Evolutionary conservation across 75 land plant genomes (phyloP).

Genomic region (Chamaecyparis obtusa): DNA sequence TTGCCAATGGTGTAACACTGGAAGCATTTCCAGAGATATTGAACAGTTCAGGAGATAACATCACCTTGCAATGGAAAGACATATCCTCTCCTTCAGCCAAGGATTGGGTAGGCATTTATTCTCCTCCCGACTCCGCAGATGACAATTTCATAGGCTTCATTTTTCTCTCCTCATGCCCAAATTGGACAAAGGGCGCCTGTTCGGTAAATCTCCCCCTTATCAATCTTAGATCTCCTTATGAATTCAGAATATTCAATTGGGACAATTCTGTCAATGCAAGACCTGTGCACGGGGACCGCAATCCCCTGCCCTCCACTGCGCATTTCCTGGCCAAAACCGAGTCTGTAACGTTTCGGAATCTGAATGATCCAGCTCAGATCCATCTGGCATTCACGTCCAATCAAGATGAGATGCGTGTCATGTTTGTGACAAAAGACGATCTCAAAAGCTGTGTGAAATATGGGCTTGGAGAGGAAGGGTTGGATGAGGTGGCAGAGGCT

Average conservation of each 20-base stretch:
- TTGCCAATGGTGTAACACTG: not conserved
- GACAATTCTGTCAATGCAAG: constrained; percentile 17
- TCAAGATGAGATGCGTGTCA: constrained; percentile 72
- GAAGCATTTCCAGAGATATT: constrained; percentile 33
- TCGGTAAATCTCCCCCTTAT: constrained; percentile 46
- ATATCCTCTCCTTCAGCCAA: constrained; percentile 38
- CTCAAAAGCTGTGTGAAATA: constrained; percentile 48
- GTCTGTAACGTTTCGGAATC: constrained; percentile 33
- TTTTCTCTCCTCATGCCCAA: constrained; percentile 35
- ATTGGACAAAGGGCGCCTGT: constrained; percentile 52
- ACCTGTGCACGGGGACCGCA: constrained; percentile 56
- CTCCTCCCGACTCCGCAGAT: constrained; percentile 61
- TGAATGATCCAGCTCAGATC: constrained; percentile 72
- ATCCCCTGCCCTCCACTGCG: constrained; percentile 69
- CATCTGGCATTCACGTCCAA: constrained; percentile 63
- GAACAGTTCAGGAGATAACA: constrained; percentile 42
- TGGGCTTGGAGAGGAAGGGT: constrained; percentile 30
- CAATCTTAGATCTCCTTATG: constrained; percentile 66
- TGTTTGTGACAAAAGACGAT: constrained; percentile 63
- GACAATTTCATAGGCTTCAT: constrained; percentile 71
- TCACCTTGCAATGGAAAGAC: constrained; percentile 36
- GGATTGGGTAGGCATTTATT: constrained; percentile 91
- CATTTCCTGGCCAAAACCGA: constrained; percentile 54
- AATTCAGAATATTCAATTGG: constrained; percentile 78
- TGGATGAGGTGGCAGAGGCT: constrained; percentile 26